These are phyloP conservation scores for Monosporascus sp. DNA, from an alignment of 2,329 filamentous ascomycete genomes.

Conservation along the genomic window DNA sequence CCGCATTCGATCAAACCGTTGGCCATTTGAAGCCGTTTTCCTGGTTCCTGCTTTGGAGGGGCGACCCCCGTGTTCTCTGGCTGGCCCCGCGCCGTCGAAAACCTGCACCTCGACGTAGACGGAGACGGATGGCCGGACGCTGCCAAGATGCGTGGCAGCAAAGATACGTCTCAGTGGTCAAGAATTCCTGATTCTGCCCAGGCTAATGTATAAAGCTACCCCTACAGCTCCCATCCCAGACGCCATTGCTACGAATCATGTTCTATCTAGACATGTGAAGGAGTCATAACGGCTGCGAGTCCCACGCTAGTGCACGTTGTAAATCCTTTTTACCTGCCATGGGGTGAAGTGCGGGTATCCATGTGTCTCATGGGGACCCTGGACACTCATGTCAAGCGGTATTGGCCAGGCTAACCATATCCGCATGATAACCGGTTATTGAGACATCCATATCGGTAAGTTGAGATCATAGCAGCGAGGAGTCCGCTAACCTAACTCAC, in stretches of 20 bases:
- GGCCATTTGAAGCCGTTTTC: too few species aligned
- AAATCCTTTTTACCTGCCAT: not conserved
- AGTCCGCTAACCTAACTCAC: too few species aligned
- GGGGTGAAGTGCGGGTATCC: not conserved
- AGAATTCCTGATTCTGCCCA: not conserved
- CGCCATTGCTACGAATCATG: not conserved
- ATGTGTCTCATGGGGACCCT: not conserved
- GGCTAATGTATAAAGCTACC: not conserved
- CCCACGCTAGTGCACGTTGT: not conserved
- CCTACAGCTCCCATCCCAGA: not conserved
- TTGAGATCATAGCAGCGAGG: too few species aligned
- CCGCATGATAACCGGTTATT: not conserved
- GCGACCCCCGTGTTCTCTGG: too few species aligned
- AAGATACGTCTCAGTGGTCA: too few species aligned
- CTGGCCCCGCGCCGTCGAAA: too few species aligned
- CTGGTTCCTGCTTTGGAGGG: too few species aligned
- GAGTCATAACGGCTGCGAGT: not conserved
- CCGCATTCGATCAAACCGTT: too few species aligned
- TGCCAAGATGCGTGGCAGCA: too few species aligned
- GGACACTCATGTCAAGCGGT: not conserved
- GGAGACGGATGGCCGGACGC: too few species aligned
- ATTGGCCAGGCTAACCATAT: not conserved
- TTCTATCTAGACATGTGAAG: not conserved
- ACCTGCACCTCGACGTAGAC: too few species aligned
- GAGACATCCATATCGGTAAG: not conserved